A percentile compares a stretch with the other conserved stretches of the same genome.
Conservation (phyloP, 345 rosid species). For the Linum lewisii region DNA sequence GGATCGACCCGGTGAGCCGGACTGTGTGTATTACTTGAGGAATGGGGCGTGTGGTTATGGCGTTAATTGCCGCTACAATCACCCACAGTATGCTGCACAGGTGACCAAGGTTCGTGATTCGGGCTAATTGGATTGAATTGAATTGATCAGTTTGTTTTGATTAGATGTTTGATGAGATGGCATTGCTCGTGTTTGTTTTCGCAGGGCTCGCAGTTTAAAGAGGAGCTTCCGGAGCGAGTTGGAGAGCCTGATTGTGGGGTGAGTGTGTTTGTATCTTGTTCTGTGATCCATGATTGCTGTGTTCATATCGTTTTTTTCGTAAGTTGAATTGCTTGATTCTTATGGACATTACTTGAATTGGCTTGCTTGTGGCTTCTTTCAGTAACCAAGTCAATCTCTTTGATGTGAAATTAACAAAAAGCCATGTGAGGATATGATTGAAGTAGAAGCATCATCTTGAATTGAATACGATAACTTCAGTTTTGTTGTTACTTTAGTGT, state of each 20-base stretch:
- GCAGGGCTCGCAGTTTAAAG: slow-evolving; percentile 38
- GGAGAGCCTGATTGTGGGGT: slow-evolving; percentile 84
- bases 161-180: neutral
- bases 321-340: neutral
- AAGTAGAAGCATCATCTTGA: neutral
- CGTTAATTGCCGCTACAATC: slow-evolving; percentile 59
- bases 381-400: neutral
- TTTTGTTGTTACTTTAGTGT: too few species aligned
- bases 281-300: too few species aligned
- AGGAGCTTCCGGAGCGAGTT: slow-evolving; percentile 56
- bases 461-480: neutral
- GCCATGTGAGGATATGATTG: neutral
- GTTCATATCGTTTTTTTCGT: too few species aligned
- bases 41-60: slow-evolving; percentile 71
- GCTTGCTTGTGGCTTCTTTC: too few species aligned
- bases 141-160: neutral
- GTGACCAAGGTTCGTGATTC: slow-evolving; percentile 16
- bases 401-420: neutral
- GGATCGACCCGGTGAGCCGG: slow-evolving; percentile 68
- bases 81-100: slow-evolving; percentile 49
- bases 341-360: too few species aligned
- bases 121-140: too few species aligned
- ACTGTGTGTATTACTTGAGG: slow-evolving; percentile 55
- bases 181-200: neutral
- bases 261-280: neutral